Conservation (phyloP, 2,329 filamentous ascomycete genomes). For the Fusarium pseudoanthophilum region DNA sequence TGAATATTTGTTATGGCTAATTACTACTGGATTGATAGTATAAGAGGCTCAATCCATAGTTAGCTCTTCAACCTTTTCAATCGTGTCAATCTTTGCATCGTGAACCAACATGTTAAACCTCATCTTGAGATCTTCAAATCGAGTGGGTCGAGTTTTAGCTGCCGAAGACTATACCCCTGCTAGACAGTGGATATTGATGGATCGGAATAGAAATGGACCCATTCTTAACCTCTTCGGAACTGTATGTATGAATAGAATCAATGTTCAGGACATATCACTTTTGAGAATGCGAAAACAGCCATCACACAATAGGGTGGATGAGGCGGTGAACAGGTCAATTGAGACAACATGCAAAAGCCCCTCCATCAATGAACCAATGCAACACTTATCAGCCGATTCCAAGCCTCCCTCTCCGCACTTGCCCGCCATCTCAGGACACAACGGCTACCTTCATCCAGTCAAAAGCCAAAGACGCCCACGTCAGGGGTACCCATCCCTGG, state of each 20-base stretch:
- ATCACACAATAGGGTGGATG: not conserved
- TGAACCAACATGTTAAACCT: constrained; percentile 1
- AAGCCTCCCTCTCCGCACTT: constrained; percentile 23
- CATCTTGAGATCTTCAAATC: constrained; percentile 19
- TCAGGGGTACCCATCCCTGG: constrained; percentile 24
- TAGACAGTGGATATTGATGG: constrained; percentile 27
- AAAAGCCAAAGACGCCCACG: constrained; percentile 9
- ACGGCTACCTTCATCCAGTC: constrained; percentile 14
- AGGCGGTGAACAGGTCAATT: constrained; percentile 7
- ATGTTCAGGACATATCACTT: not conserved
- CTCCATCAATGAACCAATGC: constrained; percentile 7
- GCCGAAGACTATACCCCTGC: constrained; percentile 28
- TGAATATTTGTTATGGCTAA: not conserved
- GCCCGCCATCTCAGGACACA: constrained; percentile 15
- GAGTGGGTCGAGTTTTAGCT: constrained; percentile 20
- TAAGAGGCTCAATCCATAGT: too few species aligned
- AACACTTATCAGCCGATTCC: constrained; percentile 36
- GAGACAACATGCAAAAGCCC: constrained; percentile 2
- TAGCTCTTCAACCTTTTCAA: not conserved
- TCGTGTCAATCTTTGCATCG: constrained; percentile 2
- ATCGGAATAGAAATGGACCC: constrained; percentile 15
- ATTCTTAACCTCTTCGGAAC: constrained; percentile 10
- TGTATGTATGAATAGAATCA: not conserved
- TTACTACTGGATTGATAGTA: accelerated
- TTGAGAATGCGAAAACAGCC: not conserved